Conservation (phyloP, 1,284 basidiomycete genomes). For the Cutaneotrichosporon sp. region DNA sequence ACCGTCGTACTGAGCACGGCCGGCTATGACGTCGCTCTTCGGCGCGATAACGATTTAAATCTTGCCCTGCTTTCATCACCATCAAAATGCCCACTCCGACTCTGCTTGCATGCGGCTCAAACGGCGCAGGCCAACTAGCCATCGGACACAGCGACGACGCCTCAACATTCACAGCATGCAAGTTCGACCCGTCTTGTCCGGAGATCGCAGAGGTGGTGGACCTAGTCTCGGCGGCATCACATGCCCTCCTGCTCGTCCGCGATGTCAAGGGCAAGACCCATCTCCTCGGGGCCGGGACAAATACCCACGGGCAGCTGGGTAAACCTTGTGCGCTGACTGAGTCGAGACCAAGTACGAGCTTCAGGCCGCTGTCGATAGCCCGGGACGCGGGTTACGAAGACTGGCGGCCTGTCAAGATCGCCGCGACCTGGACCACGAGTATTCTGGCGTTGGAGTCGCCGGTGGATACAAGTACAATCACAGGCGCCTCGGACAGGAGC, state of each 20-base stretch:
- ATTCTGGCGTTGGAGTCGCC: slow-evolving; percentile 54
- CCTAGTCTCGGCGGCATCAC: slow-evolving; percentile 34
- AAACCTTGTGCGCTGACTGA: slow-evolving; percentile 29
- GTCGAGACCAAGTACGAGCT: slow-evolving; percentile 21
- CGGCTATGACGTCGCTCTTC: neutral
- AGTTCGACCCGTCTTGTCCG: slow-evolving; percentile 26
- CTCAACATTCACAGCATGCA: slow-evolving; percentile 55
- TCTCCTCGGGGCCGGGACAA: slow-evolving; percentile 40
- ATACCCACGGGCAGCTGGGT: slow-evolving; percentile 41
- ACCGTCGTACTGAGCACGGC: no score
- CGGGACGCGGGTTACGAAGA: slow-evolving; percentile 9
- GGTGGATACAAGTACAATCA: no score
- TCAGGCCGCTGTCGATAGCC: slow-evolving; percentile 26
- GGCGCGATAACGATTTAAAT: neutral
- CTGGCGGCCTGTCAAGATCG: slow-evolving; percentile 49
- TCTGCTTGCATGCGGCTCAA: slow-evolving; percentile 65
- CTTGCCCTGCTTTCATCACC: neutral
- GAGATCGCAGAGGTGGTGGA: slow-evolving; percentile 19
- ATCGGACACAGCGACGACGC: slow-evolving; percentile 59
- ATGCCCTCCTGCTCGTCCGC: slow-evolving; percentile 31
- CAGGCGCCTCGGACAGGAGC: no score
- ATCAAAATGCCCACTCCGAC: slow-evolving; percentile 2
- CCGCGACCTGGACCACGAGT: slow-evolving; percentile 74
- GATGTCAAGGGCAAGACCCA: neutral
- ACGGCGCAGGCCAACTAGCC: slow-evolving; percentile 69